Base-by-base conservation (phyloP, 139 green algal genomes). In the Chlamydomonas eustigma region DNA sequence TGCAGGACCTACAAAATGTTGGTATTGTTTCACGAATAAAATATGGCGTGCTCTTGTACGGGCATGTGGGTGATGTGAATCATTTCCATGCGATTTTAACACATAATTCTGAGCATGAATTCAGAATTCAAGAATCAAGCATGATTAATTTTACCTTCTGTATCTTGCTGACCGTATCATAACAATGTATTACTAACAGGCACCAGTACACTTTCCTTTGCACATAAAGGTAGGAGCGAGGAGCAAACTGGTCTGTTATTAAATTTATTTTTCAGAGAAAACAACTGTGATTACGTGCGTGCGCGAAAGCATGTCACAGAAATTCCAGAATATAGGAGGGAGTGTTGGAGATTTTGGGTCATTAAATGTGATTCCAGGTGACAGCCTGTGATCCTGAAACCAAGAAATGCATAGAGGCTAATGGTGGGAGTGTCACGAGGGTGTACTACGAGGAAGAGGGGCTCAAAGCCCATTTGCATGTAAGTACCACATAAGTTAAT, bases 381-480 rank as follows among this genome's bases (percentile, higher is more conserved):
- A 94, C 81, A 64, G 80, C 88, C 34, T 86, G 78, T 30, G 90
- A 83, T 4, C 31, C 58, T 0, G 39, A 50, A 2, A 92, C 94
- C 0, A 74, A 76, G 37, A 76, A 79, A 39, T 80, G 84, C 0
- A 81, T 98, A 4, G 83, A 94, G 76, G 52, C 38, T 2, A 86
- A 84, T 2, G 94, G 93, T 0, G 94, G 94, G 30, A 83, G 51
- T 24, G 91, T 98, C 6, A 92, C 86, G 1, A 90, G 83, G 0
- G 94, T 98, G 8, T 97, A 98, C 82, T 98, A 98, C 90, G 97
- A 93, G 37, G 76, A 84, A 73, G 83, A 98, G 12, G 94, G 81
- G 1, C 85, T 98, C 72, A 74, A 84, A 0, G 94, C 93, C 1
- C 77, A 97, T 71, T 44, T 95, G 34, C 89, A 90, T 74, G 83